Evolutionary conservation across 495 filamentous ascomycete species (phyloP), one percentile per base, ranked within the genome.

Genomic region (Pseudotulostoma volvatum): DNA sequence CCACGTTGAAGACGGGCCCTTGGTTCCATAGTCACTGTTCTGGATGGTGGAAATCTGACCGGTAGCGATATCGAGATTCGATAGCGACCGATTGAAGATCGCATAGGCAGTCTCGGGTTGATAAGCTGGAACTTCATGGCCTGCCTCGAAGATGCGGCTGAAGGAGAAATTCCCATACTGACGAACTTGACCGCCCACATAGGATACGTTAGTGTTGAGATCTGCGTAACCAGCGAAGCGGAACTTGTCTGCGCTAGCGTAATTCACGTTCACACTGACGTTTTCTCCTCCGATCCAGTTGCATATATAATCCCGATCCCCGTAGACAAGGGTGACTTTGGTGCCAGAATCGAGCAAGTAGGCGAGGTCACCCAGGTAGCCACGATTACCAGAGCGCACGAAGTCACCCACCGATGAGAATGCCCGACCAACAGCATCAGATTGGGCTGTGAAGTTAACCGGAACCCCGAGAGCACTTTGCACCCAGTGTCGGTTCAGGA

Each of bases 301-400:
- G 46, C 73, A 74, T n/a, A 61, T 60, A 36, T 71, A 77, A 40
- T 77, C 73, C 9, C 64, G 56, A 55, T 73, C 71, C 9, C 74
- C 81, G 44, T 82, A 83, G 30, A 83, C 62, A 4, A 85, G 63
- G 9, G 74, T 71, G 2, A 87, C 74, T 36, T 77, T 74, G 46
- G 85, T 67, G 3, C 68, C 68, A 9, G 59, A 57, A 18, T 68
- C 56, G 3, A 78, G 57, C 2, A 77, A 43, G 25, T 70, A 67
- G 7, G 56, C 60, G 7, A 80, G 40, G 33, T 71, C 65, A 18
- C 67, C 59, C 1, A 75, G 45, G 37, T 69, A 67, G 14, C 70
- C 70, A 28, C 48, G 66, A 11, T 64, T 50, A 32, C 67, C 59
- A 4, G 57, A 57, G 21, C 55, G 58, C 13, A 55, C 56, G 38